phyloP scores from a whole-genome alignment of 2,329 filamentous ascomycete species.

The Alternaria brassicicola region DNA sequence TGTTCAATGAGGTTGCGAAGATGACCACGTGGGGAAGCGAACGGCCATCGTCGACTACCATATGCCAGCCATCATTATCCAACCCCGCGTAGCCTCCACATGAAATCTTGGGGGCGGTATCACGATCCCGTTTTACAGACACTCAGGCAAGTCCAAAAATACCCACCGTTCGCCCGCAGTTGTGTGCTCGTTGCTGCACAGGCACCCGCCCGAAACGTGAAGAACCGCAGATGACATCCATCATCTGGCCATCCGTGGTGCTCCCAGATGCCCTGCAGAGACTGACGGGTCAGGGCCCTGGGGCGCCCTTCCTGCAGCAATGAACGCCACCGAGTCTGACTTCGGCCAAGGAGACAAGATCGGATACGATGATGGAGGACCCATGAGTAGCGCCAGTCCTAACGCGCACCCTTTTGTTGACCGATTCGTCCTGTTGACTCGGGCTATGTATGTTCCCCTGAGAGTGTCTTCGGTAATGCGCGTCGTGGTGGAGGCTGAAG shows the following conservation, averaged over 20 bases:
- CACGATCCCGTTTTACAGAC: not conserved
- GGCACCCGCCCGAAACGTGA: not conserved
- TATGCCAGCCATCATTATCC: not conserved
- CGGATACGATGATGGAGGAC: conserved; percentile 2
- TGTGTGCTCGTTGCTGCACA: not conserved
- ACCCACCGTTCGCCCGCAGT: not conserved
- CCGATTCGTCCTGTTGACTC: conserved; percentile 16
- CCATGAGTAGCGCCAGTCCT: not conserved
- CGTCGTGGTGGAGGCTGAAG: conserved; percentile 28
- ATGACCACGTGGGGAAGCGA: conserved; percentile 32
- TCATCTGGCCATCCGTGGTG: not conserved
- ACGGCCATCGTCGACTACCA: conserved; percentile 17
- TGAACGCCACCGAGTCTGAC: conserved; percentile 15
- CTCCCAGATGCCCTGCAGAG: not conserved
- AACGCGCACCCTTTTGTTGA: conserved; percentile 15
- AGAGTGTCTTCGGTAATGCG: not conserved
- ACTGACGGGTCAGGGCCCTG: conserved; percentile 4
- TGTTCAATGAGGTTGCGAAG: conserved; percentile 28
- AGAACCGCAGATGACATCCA: not conserved
- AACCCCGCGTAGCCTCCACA: conserved; percentile 3
- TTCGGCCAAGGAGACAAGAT: conserved; percentile 1
- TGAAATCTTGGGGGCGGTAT: not conserved
- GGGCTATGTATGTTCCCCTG: conserved; percentile 11
- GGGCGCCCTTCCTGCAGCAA: conserved; percentile 1
- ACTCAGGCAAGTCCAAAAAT: not conserved